Conservation (phyloP, 371 early-diverging fungal species). For the Mucor circinelloides region DNA sequence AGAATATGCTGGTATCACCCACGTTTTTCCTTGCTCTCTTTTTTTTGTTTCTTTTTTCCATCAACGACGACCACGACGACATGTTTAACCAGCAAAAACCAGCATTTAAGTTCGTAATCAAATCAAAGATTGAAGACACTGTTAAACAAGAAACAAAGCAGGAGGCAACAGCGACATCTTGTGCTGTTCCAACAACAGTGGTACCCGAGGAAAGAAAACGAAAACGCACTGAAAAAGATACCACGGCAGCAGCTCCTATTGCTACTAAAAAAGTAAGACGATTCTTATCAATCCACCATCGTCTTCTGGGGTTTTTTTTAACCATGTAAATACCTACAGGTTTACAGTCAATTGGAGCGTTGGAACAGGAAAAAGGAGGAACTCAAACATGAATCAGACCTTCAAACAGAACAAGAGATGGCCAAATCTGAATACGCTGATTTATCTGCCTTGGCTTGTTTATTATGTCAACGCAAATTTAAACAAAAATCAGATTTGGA, state of each 20-base stretch:
- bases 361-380: constrained; percentile 28
- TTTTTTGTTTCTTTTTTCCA: neutral
- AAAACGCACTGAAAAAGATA: constrained; percentile 34
- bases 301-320: neutral
- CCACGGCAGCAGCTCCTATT: constrained; percentile 19
- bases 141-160: neutral
- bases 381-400: constrained; percentile 15
- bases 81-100: constrained; percentile 48
- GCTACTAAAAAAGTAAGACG: constrained; percentile 43
- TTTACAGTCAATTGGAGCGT: constrained; percentile 49
- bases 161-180: neutral
- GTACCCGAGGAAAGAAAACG: constrained; percentile 34
- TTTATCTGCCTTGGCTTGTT: constrained; percentile 53
- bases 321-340: constrained; percentile 25
- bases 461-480: constrained; percentile 73
- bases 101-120: constrained; percentile 48
- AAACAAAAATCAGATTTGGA: constrained; percentile 57
- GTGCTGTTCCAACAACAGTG: neutral
- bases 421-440: constrained; percentile 52
- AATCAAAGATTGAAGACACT: constrained; percentile 27
- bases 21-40: neutral
- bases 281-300: neutral
- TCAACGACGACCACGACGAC: no score
- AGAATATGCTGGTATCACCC: neutral
- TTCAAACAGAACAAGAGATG: constrained; percentile 23